phyloP scores from a whole-genome alignment of 768 basidiomycete species.

The Suillus weaverae region DNA sequence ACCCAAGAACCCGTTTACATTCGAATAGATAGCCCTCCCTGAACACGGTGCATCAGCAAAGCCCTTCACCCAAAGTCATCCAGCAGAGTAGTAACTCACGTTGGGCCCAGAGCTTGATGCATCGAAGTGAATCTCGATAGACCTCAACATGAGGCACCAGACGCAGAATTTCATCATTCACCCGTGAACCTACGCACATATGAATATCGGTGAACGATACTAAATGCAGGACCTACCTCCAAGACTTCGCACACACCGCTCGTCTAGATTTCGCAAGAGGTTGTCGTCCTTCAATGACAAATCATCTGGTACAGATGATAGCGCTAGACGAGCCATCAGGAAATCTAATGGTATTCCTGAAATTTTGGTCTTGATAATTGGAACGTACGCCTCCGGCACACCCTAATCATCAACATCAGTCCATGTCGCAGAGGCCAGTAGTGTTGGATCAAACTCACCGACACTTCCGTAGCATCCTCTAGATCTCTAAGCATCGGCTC shows the following conservation, averaged over 20 bases:
- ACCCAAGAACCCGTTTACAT: constrained; percentile 96
- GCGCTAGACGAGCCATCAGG: constrained; percentile 84
- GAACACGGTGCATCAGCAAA: constrained; percentile 13
- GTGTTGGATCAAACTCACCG: constrained; percentile 54
- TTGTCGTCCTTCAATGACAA: constrained; percentile 89
- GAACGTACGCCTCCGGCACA: constrained; percentile 96
- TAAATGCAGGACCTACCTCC: constrained; percentile 54
- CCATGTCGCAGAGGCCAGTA: not conserved
- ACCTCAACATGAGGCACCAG: constrained; percentile 93
- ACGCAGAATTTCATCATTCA: constrained; percentile 93
- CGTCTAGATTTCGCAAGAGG: constrained; percentile 88
- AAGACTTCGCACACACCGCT: constrained; percentile 91
- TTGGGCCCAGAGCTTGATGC: constrained; percentile 98
- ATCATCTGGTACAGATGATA: constrained; percentile 90
- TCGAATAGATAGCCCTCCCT: constrained; percentile 97
- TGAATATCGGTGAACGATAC: constrained; percentile 8
- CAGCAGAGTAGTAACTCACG: constrained; percentile 41
- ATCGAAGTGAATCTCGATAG: constrained; percentile 91
- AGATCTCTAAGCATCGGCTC: constrained; percentile 83
- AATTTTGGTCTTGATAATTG: constrained; percentile 90
- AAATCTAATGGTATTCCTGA: constrained; percentile 93
- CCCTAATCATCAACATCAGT: constrained; percentile 50
- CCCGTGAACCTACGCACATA: constrained; percentile 71
- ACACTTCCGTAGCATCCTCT: constrained; percentile 85
- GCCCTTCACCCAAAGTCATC: not conserved